These are phyloP conservation scores for Paramecium primaurelia DNA, from an alignment of 73 alveolate genomes.

Conservation along the genomic window DNA sequence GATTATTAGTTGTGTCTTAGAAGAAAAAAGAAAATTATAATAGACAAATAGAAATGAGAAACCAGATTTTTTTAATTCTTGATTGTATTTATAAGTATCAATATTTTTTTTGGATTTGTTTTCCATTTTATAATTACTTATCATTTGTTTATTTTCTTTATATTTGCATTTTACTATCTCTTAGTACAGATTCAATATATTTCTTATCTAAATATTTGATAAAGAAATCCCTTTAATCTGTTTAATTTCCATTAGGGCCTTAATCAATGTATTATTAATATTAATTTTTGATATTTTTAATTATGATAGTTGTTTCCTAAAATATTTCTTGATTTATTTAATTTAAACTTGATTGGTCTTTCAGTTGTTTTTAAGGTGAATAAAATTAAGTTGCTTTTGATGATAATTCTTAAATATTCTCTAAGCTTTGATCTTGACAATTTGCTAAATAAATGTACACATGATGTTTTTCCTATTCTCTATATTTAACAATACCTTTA, in stretches of 20 bases:
- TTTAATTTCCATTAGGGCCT: background rate
- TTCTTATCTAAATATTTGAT: slow-evolving; percentile 1
- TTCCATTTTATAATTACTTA: background rate
- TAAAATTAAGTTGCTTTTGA: background rate
- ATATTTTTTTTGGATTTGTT: background rate
- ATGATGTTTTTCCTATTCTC: slow-evolving; percentile 12
- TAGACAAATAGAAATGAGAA: background rate
- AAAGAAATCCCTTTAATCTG: background rate
- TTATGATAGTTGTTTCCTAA: background rate
- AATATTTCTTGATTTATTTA: background rate
- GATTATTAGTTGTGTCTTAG: background rate
- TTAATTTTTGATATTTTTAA: background rate
- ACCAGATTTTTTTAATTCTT: background rate
- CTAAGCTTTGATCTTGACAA: background rate
- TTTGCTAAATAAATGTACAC: background rate
- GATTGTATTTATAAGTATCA: background rate
- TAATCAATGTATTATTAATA: background rate
- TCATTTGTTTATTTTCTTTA: background rate
- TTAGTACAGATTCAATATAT: background rate
- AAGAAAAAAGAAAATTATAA: background rate
- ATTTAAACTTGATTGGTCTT: background rate
- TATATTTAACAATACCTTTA: background rate
- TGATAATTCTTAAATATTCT: background rate
- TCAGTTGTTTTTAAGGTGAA: background rate
- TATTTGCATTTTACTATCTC: background rate